Evolutionary conservation across 495 filamentous ascomycete genomes (phyloP).

Genomic region (Penicillium pulvis): DNA sequence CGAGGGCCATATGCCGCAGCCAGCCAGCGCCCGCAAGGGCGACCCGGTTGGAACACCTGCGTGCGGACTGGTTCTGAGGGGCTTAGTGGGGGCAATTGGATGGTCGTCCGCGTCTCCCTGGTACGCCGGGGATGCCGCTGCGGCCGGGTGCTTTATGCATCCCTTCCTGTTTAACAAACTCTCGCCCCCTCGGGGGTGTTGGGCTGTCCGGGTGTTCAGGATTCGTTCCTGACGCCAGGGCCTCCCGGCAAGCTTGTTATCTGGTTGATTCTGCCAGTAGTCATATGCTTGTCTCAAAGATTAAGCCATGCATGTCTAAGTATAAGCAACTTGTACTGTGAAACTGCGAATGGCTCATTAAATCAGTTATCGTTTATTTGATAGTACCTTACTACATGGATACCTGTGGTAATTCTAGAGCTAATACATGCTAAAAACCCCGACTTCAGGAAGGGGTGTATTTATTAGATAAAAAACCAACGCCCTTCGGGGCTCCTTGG

Average conservation of each 20-base stretch:
- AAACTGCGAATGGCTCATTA: conserved; percentile 74
- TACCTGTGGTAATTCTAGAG: conserved; percentile 76
- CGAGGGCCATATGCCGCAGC: conserved; percentile 39
- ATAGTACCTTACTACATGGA: conserved; percentile 72
- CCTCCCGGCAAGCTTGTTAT: conserved; percentile 42
- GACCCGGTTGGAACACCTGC: conserved; percentile 17
- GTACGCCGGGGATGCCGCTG: conserved; percentile 28
- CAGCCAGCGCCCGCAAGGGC: conserved; percentile 8
- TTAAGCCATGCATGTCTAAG: conserved; percentile 75
- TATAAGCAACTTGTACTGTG: conserved; percentile 68
- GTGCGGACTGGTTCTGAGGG: conserved; percentile 41
- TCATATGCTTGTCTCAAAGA: conserved; percentile 75
- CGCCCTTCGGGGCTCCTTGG: conserved; percentile 61
- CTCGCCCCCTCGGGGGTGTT: conserved; percentile 19
- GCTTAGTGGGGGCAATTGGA: conserved; percentile 54
- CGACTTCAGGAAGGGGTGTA: conserved; percentile 64
- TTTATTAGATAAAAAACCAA: conserved; percentile 75
- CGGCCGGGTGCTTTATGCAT: conserved; percentile 17
- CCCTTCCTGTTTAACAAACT: conserved; percentile 19
- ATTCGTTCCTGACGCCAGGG: conserved; percentile 7
- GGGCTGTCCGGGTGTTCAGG: conserved; percentile 1
- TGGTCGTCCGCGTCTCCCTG: conserved; percentile 24
- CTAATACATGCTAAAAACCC: conserved; percentile 72
- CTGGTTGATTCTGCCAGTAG: conserved; percentile 73
- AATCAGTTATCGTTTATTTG: conserved; percentile 75